Conservation (phyloP, 1,284 basidiomycete species). For the Phenoliferia sp. region DNA sequence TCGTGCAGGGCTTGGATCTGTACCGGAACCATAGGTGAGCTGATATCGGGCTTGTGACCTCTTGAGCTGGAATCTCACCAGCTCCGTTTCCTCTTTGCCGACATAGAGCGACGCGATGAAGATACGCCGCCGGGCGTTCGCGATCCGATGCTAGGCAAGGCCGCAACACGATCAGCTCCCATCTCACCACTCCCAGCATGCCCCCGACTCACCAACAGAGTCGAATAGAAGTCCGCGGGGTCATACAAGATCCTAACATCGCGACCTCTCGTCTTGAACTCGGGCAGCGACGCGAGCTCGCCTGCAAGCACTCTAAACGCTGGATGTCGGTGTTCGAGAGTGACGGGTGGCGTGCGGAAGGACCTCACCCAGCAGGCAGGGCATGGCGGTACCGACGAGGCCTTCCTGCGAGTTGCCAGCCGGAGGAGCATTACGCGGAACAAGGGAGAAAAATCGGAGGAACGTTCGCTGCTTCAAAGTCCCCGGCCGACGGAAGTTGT, state of each 20-base stretch:
- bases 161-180: not conserved
- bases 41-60: conserved; percentile 6
- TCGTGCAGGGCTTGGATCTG: conserved; percentile 64
- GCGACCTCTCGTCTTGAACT: conserved; percentile 44
- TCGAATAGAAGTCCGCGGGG: conserved; percentile 46
- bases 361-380: not conserved
- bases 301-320: conserved; percentile 16
- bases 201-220: conserved; percentile 41
- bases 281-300: conserved; percentile 38
- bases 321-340: conserved; percentile 9
- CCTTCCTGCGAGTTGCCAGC: not conserved
- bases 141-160: conserved; percentile 63
- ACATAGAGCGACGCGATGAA: conserved; percentile 84
- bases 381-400: not conserved
- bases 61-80: conserved; percentile 51
- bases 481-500: too few relatives aligned
- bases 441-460: not conserved
- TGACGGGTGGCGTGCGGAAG: not conserved
- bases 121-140: conserved; percentile 64
- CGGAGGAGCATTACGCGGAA: not conserved
- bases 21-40: too few relatives aligned
- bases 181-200: not conserved
- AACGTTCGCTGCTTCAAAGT: not conserved
- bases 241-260: conserved; percentile 44
- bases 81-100: conserved; percentile 60